Base-by-base conservation (phyloP, 2,329 filamentous ascomycete genomes). In the Beauveria scarabaeidicola region DNA sequence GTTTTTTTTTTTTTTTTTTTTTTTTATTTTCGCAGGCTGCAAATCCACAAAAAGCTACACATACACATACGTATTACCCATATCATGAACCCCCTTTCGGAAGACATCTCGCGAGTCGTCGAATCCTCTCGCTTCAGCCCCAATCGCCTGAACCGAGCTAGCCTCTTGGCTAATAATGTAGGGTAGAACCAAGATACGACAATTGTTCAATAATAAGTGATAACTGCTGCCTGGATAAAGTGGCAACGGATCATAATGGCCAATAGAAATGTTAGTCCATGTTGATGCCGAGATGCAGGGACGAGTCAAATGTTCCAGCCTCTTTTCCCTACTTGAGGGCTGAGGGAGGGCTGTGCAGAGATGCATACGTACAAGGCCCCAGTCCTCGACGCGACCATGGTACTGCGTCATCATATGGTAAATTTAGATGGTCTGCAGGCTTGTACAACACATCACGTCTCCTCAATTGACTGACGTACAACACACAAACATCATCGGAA, bases 71-170 rank as follows among this genome's bases (percentile, higher is more conserved):
- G 53, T 47, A 9, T 38, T 56, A 2, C 29, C 15, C 38, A 44
- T 17, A 21, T 25, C 11, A 13, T 25, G 11, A 10, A 25, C 15
- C 43, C 53, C 10, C 4, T 48, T 57, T n/a, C 0, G 8, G 54
- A 57, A 57, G 23, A 7, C 54, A 41, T 41, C 44, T 50, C 44
- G 32, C 54, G 54, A 57, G 44, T 41, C n/a, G 23, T 50, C 29
- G 29, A 5, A 48, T 57, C 25, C 43, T 5, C 8, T 25, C 5
- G 32, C 44, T 21, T 27, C 44, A 50, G 32, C 54, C 43, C 25
- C 54, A 10, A 40, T n/a, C 17, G 13, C 36, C 44, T 27, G 4
- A 13, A 38, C 15, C 41, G 41, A 23, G 41, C 29, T 38, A 29
- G 23, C 25, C 27, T 38, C 29, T 10, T 8, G 19, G 29, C 29